Evolutionary conservation across 2,329 filamentous ascomycete species (phyloP).

Genomic region (Colletotrichum gigasporum): DNA sequence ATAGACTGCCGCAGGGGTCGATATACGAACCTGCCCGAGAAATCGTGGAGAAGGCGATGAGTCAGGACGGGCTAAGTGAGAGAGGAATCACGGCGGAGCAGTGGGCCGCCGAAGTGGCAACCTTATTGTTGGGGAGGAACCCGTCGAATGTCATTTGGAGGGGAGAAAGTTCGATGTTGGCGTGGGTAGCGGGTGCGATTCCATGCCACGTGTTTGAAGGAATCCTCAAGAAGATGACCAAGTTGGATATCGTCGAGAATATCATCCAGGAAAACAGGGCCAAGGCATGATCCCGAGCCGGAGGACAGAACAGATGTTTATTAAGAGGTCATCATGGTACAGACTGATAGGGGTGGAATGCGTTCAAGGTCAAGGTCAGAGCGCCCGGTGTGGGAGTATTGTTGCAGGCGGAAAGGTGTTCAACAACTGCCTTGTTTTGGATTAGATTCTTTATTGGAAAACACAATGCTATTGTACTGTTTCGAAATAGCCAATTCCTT

Average conservation of each 20-base stretch:
- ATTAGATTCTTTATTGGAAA: too few relatives aligned
- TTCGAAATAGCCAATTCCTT: too few relatives aligned
- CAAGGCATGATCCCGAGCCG: too few relatives aligned
- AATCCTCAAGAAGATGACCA: slow-evolving; percentile 35
- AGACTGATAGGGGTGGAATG: too few relatives aligned
- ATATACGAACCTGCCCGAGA: slow-evolving; percentile 35
- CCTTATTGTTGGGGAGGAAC: slow-evolving; percentile 27
- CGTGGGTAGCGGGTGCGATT: slow-evolving; percentile 30
- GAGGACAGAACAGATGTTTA: too few relatives aligned
- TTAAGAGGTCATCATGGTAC: too few relatives aligned
- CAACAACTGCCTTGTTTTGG: too few relatives aligned
- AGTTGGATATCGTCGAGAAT: slow-evolving; percentile 35
- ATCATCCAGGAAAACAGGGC: slow-evolving; percentile 25
- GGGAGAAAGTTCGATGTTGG: slow-evolving; percentile 33
- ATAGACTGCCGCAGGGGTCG: slow-evolving; percentile 36
- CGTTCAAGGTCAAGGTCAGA: too few relatives aligned
- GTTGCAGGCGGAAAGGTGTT: too few relatives aligned
- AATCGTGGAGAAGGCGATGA: slow-evolving; percentile 36
- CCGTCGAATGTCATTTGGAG: slow-evolving; percentile 36
- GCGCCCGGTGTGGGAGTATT: too few relatives aligned
- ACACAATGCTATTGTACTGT: too few relatives aligned
- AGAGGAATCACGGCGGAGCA: slow-evolving; percentile 30
- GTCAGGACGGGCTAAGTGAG: slow-evolving; percentile 26
- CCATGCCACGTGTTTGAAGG: slow-evolving; percentile 35
- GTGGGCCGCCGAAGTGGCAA: slow-evolving; percentile 36